A percentile compares a stretch with the other conserved stretches of the same genome.
phyloP scores from a whole-genome alignment of 306 rosid species.

The Hippophae rhamnoides region DNA sequence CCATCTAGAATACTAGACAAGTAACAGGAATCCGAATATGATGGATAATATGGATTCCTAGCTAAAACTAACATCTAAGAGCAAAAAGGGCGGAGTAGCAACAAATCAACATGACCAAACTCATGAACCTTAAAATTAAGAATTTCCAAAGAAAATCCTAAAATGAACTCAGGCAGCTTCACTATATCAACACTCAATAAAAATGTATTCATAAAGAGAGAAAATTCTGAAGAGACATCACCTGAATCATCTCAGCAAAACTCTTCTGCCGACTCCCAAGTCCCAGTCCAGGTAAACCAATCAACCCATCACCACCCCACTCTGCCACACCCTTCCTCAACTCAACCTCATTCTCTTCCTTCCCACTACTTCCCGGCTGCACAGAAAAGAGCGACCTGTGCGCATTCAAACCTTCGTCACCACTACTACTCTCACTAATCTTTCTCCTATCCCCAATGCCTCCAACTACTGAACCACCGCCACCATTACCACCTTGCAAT shows the following conservation, averaged over 20 bases:
- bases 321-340: slow-evolving; percentile 11
- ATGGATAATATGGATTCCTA: too few species aligned
- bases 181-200: neutral
- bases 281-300: slow-evolving; percentile 41
- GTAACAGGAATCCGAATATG: too few species aligned
- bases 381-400: slow-evolving; percentile 28
- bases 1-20: too few species aligned
- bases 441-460: slow-evolving; percentile 39
- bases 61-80: too few species aligned
- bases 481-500: slow-evolving; percentile 30
- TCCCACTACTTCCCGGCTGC: slow-evolving; percentile 31
- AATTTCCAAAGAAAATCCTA: neutral
- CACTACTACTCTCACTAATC: slow-evolving; percentile 8
- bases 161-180: neutral
- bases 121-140: neutral
- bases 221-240: neutral
- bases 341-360: slow-evolving; percentile 19
- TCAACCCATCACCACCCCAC: slow-evolving; percentile 44
- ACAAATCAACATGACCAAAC: neutral
- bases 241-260: slow-evolving; percentile 44
- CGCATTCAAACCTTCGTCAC: slow-evolving; percentile 11
- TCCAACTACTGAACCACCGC: slow-evolving; percentile 23
- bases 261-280: slow-evolving; percentile 39
- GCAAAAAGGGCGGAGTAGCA: too few species aligned
- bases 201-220: too few species aligned